Evolutionary conservation across 2,329 filamentous ascomycete genomes (phyloP).

Genomic region (Emmonsia crescens): DNA sequence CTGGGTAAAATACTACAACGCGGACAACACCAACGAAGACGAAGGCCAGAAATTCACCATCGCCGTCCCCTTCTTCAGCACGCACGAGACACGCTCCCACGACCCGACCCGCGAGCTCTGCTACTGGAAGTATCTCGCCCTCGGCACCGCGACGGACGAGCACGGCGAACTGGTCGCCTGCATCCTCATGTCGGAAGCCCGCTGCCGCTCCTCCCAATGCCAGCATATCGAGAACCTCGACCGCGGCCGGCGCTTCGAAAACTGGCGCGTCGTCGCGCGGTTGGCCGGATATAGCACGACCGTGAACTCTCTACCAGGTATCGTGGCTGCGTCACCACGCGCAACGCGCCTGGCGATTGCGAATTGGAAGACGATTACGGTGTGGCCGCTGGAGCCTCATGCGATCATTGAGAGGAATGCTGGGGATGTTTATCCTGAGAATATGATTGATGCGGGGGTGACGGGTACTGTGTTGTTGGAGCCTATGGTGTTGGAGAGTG

Average conservation of each 20-base stretch:
- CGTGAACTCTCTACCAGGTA: constrained; percentile 29
- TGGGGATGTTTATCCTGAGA: constrained; percentile 23
- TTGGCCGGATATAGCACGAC: constrained; percentile 26
- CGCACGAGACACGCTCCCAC: constrained; percentile 18
- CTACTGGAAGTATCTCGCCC: constrained; percentile 31
- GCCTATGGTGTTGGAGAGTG: constrained; percentile 24
- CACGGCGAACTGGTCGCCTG: constrained; percentile 28
- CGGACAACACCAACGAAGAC: constrained; percentile 7
- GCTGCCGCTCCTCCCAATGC: constrained; percentile 20
- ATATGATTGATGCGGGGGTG: constrained; percentile 12
- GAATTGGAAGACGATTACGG: constrained; percentile 32
- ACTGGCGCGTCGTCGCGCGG: constrained; percentile 28
- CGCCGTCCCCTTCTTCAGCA: constrained; percentile 31
- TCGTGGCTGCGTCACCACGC: constrained; percentile 24
- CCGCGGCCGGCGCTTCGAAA: constrained; percentile 28
- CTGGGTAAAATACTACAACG: background rate
- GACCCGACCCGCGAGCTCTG: constrained; percentile 16
- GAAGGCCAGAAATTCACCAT: constrained; percentile 27
- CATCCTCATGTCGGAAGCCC: constrained; percentile 26
- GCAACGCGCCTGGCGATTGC: constrained; percentile 33
- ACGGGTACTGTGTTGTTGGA: constrained; percentile 20
- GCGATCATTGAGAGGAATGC: constrained; percentile 24
- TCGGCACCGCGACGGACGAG: constrained; percentile 26
- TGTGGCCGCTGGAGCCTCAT: constrained; percentile 32
- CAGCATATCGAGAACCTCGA: constrained; percentile 27